Evolutionary conservation across 345 rosid genomes (phyloP).

Genomic region (Erucastrum elatum): DNA sequence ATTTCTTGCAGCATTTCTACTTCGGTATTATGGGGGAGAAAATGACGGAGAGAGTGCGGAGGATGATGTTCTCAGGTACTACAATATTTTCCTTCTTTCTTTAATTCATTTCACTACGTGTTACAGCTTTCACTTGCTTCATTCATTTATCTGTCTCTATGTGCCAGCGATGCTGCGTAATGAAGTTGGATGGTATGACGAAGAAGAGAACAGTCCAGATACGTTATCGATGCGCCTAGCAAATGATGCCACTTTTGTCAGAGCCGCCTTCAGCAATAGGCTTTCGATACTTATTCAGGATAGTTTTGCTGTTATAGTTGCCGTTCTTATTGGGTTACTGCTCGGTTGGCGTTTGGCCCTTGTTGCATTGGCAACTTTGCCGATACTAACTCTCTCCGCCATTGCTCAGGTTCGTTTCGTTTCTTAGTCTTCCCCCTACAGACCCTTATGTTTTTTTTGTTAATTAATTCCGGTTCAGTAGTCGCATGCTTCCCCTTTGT

Average conservation of each 20-base stretch:
- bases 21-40: conserved; percentile 99
- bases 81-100: background rate
- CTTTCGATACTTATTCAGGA: conserved; percentile 99
- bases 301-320: conserved; percentile 85
- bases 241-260: conserved; percentile 98
- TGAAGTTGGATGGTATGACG: conserved; percentile 99
- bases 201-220: conserved; percentile 95
- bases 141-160: conserved; percentile 28
- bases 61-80: conserved; percentile 99
- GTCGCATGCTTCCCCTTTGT: conserved; percentile 3
- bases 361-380: conserved; percentile 90
- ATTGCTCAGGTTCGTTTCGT: conserved; percentile 80
- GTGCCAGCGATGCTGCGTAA: conserved; percentile 94
- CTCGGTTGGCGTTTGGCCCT: conserved; percentile 94
- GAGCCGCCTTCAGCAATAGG: conserved; percentile 98
- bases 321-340: conserved; percentile 81
- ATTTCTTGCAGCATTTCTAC: conserved; percentile 96
- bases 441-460: background rate
- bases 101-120: background rate
- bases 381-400: conserved; percentile 84
- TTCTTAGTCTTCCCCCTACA: background rate
- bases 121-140: conserved; percentile 34
- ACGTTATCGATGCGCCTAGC: conserved; percentile 98
- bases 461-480: background rate
- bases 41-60: conserved; percentile 95